Evolutionary conservation across 192 early-diverging fungal genomes (phyloP).

Genomic region (Phycomyces blakesleeanus): DNA sequence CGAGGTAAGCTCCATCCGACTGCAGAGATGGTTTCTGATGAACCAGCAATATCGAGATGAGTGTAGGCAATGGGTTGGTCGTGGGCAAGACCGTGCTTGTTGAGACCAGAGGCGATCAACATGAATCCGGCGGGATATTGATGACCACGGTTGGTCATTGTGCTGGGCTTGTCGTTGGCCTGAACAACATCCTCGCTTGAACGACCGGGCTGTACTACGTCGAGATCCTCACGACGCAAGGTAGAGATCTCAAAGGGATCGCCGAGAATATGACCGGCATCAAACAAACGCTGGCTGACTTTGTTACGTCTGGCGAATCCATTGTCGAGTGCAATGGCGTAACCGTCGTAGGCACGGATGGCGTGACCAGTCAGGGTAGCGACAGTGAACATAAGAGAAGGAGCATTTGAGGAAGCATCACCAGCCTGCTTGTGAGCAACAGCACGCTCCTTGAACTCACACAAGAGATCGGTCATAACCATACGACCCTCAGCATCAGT

Average conservation of each 20-base stretch:
- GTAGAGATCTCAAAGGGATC: constrained; percentile 82
- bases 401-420: constrained; percentile 38
- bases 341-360: constrained; percentile 71
- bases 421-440: constrained; percentile 51
- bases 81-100: constrained; percentile 63
- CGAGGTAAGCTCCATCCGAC: constrained; percentile 62
- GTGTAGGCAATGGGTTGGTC: constrained; percentile 71
- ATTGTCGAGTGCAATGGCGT: constrained; percentile 74
- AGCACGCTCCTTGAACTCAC: constrained; percentile 70
- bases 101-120: constrained; percentile 70
- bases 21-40: constrained; percentile 61
- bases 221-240: constrained; percentile 76
- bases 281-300: constrained; percentile 57
- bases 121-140: constrained; percentile 86
- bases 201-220: constrained; percentile 56
- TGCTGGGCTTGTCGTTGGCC: constrained; percentile 71
- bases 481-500: constrained; percentile 91
- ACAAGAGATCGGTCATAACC: constrained; percentile 79
- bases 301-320: constrained; percentile 64
- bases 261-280: constrained; percentile 64
- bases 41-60: constrained; percentile 83
- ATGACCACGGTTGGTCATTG: constrained; percentile 74
- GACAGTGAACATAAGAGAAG: constrained; percentile 67
- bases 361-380: constrained; percentile 88
- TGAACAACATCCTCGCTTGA: constrained; percentile 81